phyloP scores from a whole-genome alignment of 495 filamentous ascomycete species.

The Mytilinidion resinicola region DNA sequence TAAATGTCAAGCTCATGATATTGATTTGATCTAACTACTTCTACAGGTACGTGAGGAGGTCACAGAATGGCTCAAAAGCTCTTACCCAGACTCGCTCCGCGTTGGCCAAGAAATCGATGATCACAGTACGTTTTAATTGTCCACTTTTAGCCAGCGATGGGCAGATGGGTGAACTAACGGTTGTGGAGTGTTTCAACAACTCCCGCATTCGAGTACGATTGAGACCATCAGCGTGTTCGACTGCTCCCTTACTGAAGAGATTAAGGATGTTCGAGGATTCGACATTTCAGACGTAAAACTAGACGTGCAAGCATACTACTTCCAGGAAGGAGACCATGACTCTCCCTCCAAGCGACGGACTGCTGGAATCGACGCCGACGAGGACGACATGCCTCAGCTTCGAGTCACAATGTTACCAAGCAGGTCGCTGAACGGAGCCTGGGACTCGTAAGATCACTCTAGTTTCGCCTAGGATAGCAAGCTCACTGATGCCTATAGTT shows the following conservation, averaged over 20 bases:
- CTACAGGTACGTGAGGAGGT: slow-evolving; percentile 23
- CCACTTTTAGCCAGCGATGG: too few relatives aligned
- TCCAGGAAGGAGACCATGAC: slow-evolving; percentile 12
- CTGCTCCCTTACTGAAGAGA: slow-evolving; percentile 13
- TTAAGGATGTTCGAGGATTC: too few relatives aligned
- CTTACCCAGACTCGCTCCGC: neutral
- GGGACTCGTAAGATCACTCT: slow-evolving; percentile 42
- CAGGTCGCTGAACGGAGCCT: slow-evolving; percentile 41
- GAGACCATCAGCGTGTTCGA: slow-evolving; percentile 30
- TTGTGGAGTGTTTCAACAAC: neutral
- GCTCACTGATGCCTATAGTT: slow-evolving; percentile 23
- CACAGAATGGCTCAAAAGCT: slow-evolving; percentile 13
- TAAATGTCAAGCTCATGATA: neutral
- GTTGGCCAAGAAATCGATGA: too few relatives aligned
- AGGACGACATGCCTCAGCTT: slow-evolving; percentile 18
- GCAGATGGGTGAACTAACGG: neutral
- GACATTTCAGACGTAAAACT: slow-evolving; percentile 15
- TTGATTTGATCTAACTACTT: neutral
- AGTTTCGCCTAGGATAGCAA: neutral
- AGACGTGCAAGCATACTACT: slow-evolving; percentile 31
- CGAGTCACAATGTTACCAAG: slow-evolving; percentile 39
- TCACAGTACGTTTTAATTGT: too few relatives aligned
- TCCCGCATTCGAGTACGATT: slow-evolving; percentile 10
- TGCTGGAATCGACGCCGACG: slow-evolving; percentile 3
- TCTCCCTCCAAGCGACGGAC: neutral